A percentile compares a stretch with the other conserved stretches of the same genome.
Conservation (phyloP, 2,329 filamentous ascomycete species). For the Chaetomium globosum region DNA sequence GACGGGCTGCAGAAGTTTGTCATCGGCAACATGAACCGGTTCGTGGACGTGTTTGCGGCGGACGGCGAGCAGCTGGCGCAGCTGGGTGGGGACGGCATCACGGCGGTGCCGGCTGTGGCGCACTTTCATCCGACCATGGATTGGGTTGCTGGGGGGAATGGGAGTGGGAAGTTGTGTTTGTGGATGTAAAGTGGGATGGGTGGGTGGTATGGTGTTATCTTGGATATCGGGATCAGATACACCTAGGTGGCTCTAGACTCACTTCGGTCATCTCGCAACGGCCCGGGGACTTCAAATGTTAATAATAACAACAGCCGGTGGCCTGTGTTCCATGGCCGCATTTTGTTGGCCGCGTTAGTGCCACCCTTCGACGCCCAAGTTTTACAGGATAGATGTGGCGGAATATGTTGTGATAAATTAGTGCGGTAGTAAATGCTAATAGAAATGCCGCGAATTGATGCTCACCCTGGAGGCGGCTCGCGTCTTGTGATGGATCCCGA, state of each 20-base stretch:
- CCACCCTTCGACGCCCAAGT: no score
- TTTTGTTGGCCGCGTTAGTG: no score
- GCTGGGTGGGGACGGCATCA: conserved; percentile 84
- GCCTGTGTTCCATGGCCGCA: no score
- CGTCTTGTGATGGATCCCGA: not conserved
- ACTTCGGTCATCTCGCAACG: no score
- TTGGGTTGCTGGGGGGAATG: conserved; percentile 91
- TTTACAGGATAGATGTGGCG: no score
- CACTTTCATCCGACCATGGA: conserved; percentile 85
- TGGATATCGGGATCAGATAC: not conserved
- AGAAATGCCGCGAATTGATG: no score
- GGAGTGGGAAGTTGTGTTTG: conserved; percentile 86
- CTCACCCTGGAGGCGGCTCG: no score
- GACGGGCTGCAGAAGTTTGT: conserved; percentile 85
- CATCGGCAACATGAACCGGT: conserved; percentile 97
- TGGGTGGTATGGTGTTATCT: not conserved
- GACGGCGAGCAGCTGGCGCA: conserved; percentile 87
- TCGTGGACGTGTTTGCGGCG: conserved; percentile 85
- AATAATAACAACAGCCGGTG: no score
- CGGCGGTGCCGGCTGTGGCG: conserved; percentile 88
- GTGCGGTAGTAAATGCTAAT: no score
- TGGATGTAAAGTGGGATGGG: conserved; percentile 67
- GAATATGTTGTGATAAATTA: no score
- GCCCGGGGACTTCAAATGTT: no score
- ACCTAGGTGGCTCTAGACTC: no score